phyloP scores from a whole-genome alignment of 2,329 filamentous ascomycete species.

The Venturia carpophila region DNA sequence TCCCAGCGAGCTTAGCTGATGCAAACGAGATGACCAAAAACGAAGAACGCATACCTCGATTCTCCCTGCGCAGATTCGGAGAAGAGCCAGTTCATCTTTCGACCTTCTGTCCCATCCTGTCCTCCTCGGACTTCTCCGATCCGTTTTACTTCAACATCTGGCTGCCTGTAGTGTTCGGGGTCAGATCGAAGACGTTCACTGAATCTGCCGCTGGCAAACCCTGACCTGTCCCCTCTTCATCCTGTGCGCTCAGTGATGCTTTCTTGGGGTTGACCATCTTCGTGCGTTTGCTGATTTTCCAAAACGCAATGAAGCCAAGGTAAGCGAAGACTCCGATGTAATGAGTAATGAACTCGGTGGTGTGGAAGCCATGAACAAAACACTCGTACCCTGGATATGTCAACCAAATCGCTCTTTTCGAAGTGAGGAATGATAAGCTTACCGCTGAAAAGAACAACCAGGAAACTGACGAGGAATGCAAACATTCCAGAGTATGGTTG shows the following conservation, averaged over 20 bases:
- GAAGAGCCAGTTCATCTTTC: neutral
- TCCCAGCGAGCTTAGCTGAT: neutral
- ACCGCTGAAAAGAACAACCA: constrained; percentile 22
- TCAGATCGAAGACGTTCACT: neutral
- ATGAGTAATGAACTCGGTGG: constrained; percentile 16
- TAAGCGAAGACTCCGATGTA: constrained; percentile 31
- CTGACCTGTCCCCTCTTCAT: constrained; percentile 1
- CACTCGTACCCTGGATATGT: constrained; percentile 19
- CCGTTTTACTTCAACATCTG: neutral
- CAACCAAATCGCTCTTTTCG: neutral
- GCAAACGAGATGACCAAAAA: neutral
- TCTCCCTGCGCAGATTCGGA: neutral
- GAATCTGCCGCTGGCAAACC: neutral
- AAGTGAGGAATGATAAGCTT: neutral
- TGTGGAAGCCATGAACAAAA: constrained; percentile 18
- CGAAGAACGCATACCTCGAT: neutral
- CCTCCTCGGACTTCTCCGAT: neutral
- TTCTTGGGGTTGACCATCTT: constrained; percentile 11
- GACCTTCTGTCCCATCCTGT: neutral
- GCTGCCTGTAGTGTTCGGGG: neutral
- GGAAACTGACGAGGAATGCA: constrained; percentile 26
- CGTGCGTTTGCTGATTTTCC: constrained; percentile 18
- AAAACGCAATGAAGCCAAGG: constrained; percentile 11
- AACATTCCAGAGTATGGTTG: constrained; percentile 37
- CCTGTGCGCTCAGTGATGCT: constrained; percentile 15